These are phyloP conservation scores for Gamsiella multidivaricata DNA, from an alignment of 192 early-diverging fungal genomes.

Conservation along the genomic window DNA sequence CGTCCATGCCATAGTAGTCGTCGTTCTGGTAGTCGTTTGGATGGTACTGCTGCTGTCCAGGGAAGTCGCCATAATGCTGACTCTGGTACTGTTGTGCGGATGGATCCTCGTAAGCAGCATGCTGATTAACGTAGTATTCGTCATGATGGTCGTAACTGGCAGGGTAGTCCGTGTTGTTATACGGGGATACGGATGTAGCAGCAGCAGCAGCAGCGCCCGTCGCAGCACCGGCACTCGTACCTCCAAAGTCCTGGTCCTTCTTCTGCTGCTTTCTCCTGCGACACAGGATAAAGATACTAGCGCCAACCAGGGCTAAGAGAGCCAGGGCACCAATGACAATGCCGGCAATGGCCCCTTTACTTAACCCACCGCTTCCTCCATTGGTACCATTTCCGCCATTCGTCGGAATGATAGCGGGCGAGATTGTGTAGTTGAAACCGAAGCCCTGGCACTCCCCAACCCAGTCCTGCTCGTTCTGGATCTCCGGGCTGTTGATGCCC, in stretches of 20 bases:
- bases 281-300: constrained; percentile 4
- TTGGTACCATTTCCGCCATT: not conserved
- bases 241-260: not conserved
- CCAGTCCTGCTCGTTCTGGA: constrained; percentile 43
- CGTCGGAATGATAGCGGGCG: constrained; percentile 22
- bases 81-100: not conserved
- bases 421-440: constrained; percentile 33
- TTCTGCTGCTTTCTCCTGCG: constrained; percentile 19
- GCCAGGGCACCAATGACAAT: constrained; percentile 36
- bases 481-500: constrained; percentile 29
- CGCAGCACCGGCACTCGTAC: not conserved
- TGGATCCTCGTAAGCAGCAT: not conserved
- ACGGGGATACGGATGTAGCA: not conserved
- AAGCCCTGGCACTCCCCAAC: constrained; percentile 18
- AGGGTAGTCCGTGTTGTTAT: constrained; percentile 30
- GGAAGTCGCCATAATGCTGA: no score
- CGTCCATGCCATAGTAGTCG: constrained; percentile 6
- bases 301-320: constrained; percentile 16
- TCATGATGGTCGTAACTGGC: constrained; percentile 15
- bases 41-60: not conserved
- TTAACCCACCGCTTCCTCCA: constrained; percentile 21
- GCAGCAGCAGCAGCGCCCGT: not conserved
- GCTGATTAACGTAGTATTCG: constrained; percentile 19
- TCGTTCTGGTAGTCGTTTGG: not conserved
- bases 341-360: constrained; percentile 42